Evolutionary conservation across 1,284 basidiomycete genomes (phyloP).

Genomic region (Apiotrichum laibachii): DNA sequence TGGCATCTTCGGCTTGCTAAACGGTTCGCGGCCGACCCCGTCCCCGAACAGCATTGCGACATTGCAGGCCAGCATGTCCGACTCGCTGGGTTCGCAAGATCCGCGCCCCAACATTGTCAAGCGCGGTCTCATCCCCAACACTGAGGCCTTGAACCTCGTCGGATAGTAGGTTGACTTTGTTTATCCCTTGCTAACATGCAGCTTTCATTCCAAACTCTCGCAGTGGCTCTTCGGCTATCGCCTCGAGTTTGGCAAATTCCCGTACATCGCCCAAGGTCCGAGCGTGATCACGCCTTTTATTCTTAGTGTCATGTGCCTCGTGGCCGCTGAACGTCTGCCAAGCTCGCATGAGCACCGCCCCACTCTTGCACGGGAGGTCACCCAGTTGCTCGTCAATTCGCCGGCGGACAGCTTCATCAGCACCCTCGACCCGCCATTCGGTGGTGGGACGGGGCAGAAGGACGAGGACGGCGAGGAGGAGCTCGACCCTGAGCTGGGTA

Average conservation of each 20-base stretch:
- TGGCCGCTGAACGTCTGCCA: constrained; percentile 38
- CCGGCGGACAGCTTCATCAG: constrained; percentile 37
- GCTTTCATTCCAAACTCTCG: constrained; percentile 38
- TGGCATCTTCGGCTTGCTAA: constrained; percentile 21
- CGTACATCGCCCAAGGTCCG: constrained; percentile 41
- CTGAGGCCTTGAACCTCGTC: constrained; percentile 34
- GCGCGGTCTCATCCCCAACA: constrained; percentile 28
- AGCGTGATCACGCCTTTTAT: constrained; percentile 44
- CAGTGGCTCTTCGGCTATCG: constrained; percentile 43
- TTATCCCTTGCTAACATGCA: constrained; percentile 8
- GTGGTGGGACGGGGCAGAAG: constrained; percentile 14
- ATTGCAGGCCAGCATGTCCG: neutral
- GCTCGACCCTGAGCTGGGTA: constrained; percentile 45
- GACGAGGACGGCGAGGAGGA: constrained; percentile 26
- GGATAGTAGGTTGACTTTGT: constrained; percentile 32
- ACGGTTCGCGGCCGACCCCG: constrained; percentile 6
- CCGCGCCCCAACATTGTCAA: constrained; percentile 41
- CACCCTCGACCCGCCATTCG: constrained; percentile 18
- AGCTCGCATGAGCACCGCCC: constrained; percentile 22
- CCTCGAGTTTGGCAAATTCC: constrained; percentile 40
- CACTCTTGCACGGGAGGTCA: constrained; percentile 32
- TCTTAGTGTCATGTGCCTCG: constrained; percentile 40
- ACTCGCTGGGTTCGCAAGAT: constrained; percentile 35
- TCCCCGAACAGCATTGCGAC: constrained; percentile 5
- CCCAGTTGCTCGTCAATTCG: constrained; percentile 30